Conservation (phyloP, 2,329 filamentous ascomycete genomes). For the Shiraia bambusicola region DNA sequence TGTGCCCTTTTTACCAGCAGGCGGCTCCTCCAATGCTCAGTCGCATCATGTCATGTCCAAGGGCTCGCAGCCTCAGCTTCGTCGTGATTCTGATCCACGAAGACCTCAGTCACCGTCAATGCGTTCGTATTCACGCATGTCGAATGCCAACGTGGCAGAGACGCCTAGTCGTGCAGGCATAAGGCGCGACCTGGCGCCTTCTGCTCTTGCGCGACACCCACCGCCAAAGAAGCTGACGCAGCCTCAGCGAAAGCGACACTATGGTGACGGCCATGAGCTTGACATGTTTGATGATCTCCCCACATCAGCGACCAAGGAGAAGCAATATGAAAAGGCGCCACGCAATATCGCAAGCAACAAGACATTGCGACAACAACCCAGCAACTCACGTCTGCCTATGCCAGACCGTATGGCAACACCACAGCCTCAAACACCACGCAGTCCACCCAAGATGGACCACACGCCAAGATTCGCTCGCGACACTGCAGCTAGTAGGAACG, state of each 20-base stretch:
- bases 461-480: slow-evolving; percentile 67
- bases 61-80: slow-evolving; percentile 68
- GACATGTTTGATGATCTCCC: slow-evolving; percentile 94
- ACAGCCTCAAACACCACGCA: slow-evolving; percentile 57
- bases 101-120: slow-evolving; percentile 50
- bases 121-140: slow-evolving; percentile 51
- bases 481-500: slow-evolving; percentile 66
- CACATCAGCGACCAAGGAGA: slow-evolving; percentile 80
- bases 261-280: slow-evolving; percentile 89
- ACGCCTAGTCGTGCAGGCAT: slow-evolving; percentile 50
- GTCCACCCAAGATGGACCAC: slow-evolving; percentile 52
- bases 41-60: slow-evolving; percentile 79
- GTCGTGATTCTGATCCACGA: slow-evolving; percentile 75
- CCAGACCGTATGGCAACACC: slow-evolving; percentile 51
- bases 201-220: slow-evolving; percentile 53
- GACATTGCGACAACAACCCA: slow-evolving; percentile 55
- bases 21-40: slow-evolving; percentile 68
- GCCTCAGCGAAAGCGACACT: slow-evolving; percentile 48
- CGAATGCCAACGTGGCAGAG: slow-evolving; percentile 49
- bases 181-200: slow-evolving; percentile 51
- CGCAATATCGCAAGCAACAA: slow-evolving; percentile 68
- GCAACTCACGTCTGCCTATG: slow-evolving; percentile 45
- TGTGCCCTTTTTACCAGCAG: slow-evolving; percentile 74
- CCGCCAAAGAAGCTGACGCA: slow-evolving; percentile 53
- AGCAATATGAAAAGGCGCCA: slow-evolving; percentile 79